Conservation (phyloP, 345 rosid species). For the Populus tremula region DNA sequence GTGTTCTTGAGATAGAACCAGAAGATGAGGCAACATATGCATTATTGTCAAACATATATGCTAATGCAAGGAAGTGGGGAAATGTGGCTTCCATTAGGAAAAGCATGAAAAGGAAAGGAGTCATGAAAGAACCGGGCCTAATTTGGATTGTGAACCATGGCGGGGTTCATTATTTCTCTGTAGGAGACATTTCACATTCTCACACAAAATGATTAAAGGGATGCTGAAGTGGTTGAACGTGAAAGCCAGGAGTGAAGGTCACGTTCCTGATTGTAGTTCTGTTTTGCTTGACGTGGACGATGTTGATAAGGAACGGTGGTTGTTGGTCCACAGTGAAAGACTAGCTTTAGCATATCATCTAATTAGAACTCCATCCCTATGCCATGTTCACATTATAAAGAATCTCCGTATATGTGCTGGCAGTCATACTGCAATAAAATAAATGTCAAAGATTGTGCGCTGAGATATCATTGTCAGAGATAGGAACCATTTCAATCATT, state of each 20-base stretch:
- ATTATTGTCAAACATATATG: slow-evolving; percentile 71
- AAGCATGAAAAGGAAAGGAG: slow-evolving; percentile 62
- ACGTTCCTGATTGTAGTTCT: slow-evolving; percentile 49
- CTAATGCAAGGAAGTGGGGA: slow-evolving; percentile 63
- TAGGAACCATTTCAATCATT: slow-evolving; percentile 83
- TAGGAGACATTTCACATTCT: slow-evolving; percentile 59
- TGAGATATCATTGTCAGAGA: slow-evolving; percentile 74
- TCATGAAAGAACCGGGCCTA: slow-evolving; percentile 79
- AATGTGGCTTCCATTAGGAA: slow-evolving; percentile 62
- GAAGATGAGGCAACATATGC: slow-evolving; percentile 73
- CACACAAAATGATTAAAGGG: slow-evolving; percentile 66
- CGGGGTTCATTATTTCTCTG: slow-evolving; percentile 57
- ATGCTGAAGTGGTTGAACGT: slow-evolving; percentile 83
- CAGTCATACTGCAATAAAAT: slow-evolving; percentile 70
- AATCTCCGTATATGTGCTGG: slow-evolving; percentile 77
- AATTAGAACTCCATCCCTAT: slow-evolving; percentile 45
- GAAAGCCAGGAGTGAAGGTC: slow-evolving; percentile 61
- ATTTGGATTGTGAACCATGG: slow-evolving; percentile 90
- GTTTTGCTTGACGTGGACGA: slow-evolving; percentile 56
- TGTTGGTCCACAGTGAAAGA: slow-evolving; percentile 89
- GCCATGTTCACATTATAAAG: slow-evolving; percentile 63
- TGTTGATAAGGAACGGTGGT: slow-evolving; percentile 53
- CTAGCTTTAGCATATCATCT: slow-evolving; percentile 76
- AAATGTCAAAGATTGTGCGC: slow-evolving; percentile 55
- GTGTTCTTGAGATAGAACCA: slow-evolving; percentile 63